Evolutionary conservation across 129 eudicot genomes (phyloP).

Genomic region (Saposhnikovia divaricata): DNA sequence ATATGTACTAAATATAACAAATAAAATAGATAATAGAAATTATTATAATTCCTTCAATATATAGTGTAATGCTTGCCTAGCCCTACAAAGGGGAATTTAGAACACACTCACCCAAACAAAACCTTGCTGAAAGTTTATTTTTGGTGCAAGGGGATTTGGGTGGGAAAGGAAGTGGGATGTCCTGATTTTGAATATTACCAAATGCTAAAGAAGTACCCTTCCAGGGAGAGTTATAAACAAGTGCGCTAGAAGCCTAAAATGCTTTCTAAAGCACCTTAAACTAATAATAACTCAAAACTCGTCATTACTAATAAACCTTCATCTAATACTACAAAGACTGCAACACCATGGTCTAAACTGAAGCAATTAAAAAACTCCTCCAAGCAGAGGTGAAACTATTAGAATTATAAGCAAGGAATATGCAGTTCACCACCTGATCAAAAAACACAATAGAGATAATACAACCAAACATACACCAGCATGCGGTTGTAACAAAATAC

Average conservation of each 20-base stretch:
- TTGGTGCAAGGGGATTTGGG: neutral
- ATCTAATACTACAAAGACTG: too few relatives aligned
- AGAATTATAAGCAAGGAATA: neutral
- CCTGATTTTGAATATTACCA: neutral
- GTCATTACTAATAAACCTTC: neutral
- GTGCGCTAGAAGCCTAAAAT: too few relatives aligned
- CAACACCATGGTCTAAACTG: too few relatives aligned
- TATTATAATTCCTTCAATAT: neutral
- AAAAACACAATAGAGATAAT: neutral
- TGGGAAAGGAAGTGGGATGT: neutral
- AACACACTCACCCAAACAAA: neutral
- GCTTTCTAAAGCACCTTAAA: neutral
- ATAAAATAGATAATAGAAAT: neutral
- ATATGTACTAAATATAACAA: neutral
- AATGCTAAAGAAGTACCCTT: neutral
- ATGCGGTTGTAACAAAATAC: neutral
- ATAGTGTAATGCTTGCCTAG: neutral
- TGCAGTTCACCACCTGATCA: neutral
- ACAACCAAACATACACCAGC: neutral
- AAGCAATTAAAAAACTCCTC: neutral
- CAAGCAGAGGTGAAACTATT: neutral
- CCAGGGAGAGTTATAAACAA: neutral
- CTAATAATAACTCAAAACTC: neutral
- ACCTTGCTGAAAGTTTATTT: neutral
- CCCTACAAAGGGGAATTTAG: neutral